phyloP scores from a whole-genome alignment of 352 stramenopile species.

The Pythium aphanidermatum region DNA sequence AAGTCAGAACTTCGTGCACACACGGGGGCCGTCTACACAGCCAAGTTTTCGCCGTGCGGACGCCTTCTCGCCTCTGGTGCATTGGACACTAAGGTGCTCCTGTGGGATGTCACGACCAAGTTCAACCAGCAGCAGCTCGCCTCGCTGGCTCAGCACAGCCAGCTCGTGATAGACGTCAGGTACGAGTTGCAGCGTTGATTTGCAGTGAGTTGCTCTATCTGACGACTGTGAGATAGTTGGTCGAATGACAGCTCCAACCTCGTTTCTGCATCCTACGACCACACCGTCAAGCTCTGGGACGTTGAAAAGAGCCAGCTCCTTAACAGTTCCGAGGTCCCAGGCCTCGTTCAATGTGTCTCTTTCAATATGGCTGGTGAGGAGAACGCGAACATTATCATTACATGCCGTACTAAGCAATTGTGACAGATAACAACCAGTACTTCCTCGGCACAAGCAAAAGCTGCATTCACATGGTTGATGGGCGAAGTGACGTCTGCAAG shows the following conservation, averaged over 20 bases:
- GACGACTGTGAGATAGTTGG: slow-evolving; percentile 31
- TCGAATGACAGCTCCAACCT: slow-evolving; percentile 68
- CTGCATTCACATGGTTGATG: slow-evolving; percentile 65
- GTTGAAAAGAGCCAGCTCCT: slow-evolving; percentile 69
- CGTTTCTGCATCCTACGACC: slow-evolving; percentile 79
- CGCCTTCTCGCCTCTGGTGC: slow-evolving; percentile 73
- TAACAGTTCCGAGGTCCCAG: slow-evolving; percentile 58
- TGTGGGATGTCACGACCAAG: slow-evolving; percentile 87
- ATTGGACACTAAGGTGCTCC: slow-evolving; percentile 75
- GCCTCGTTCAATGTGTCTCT: slow-evolving; percentile 79
- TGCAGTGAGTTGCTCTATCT: neutral
- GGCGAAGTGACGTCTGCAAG: slow-evolving; percentile 41
- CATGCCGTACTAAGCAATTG: neutral
- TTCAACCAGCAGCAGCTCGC: slow-evolving; percentile 85
- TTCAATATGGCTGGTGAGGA: slow-evolving; percentile 78
- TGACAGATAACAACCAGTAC: slow-evolving; percentile 72
- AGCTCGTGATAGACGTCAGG: slow-evolving; percentile 84
- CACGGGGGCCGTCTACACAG: slow-evolving; percentile 75
- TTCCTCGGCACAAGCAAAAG: slow-evolving; percentile 81
- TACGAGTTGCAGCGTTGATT: slow-evolving; percentile 1
- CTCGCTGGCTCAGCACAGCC: slow-evolving; percentile 60
- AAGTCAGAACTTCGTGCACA: slow-evolving; percentile 78
- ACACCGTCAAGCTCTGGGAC: slow-evolving; percentile 87
- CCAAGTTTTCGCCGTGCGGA: slow-evolving; percentile 82
- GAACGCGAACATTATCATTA: no score